Evolutionary conservation across 1,139 yeast genomes (phyloP).

Genomic region (Sugiyamaella novakii): DNA sequence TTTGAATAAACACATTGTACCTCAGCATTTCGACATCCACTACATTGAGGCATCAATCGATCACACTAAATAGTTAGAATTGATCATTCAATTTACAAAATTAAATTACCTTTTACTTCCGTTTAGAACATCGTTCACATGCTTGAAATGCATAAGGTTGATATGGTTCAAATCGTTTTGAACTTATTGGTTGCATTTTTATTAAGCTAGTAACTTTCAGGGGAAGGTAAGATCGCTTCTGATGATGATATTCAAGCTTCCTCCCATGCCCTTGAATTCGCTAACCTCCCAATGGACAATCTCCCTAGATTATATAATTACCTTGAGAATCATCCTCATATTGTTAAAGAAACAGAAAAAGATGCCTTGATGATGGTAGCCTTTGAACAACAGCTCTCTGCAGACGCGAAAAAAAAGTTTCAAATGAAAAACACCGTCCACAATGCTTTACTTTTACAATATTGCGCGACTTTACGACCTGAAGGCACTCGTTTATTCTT

Average conservation of each 20-base stretch:
- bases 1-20: slow-evolving; percentile 26
- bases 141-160: slow-evolving; percentile 28
- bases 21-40: slow-evolving; percentile 23
- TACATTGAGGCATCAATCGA: slow-evolving; percentile 27
- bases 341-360: slow-evolving; percentile 80
- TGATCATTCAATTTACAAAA: not conserved
- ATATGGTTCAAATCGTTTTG: no score
- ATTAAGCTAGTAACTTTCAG: no score
- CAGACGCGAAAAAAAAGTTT: slow-evolving; percentile 46
- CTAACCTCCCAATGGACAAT: slow-evolving; percentile 56
- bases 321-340: slow-evolving; percentile 61
- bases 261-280: slow-evolving; percentile 68
- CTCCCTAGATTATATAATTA: slow-evolving; percentile 54
- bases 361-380: slow-evolving; percentile 94
- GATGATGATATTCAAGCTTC: slow-evolving; percentile 53
- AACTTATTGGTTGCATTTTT: no score
- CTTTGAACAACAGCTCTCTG: slow-evolving; percentile 75
- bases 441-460: slow-evolving; percentile 80
- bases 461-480: slow-evolving; percentile 60
- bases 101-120: slow-evolving; percentile 30
- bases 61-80: slow-evolving; percentile 26
- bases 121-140: slow-evolving; percentile 29
- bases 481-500: slow-evolving; percentile 72
- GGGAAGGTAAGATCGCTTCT: no score
- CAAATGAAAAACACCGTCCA: slow-evolving; percentile 66